phyloP scores from a whole-genome alignment of 768 basidiomycete species.

The Boletus rufocinnamomeus region DNA sequence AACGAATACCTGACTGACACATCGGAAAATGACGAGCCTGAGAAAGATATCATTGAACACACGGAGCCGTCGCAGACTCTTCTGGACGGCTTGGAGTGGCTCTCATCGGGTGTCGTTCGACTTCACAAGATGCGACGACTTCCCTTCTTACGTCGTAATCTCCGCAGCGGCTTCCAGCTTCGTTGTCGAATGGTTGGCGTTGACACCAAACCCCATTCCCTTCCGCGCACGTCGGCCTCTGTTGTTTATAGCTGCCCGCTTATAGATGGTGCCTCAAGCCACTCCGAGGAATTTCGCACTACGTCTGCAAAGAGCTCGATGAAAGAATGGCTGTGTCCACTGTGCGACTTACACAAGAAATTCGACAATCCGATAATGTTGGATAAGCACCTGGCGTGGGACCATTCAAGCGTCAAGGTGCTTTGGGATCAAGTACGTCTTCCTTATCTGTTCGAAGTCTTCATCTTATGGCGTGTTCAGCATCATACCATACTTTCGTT shows the following conservation, averaged over 20 bases:
- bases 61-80: constrained; percentile 37
- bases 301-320: constrained; percentile 28
- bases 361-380: constrained; percentile 49
- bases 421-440: constrained; percentile 40
- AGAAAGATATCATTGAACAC: constrained; percentile 8
- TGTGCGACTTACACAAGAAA: constrained; percentile 49
- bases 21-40: constrained; percentile 14
- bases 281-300: constrained; percentile 11
- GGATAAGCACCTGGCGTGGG: constrained; percentile 48
- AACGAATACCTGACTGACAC: not conserved
- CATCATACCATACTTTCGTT: constrained; percentile 18
- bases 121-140: constrained; percentile 44
- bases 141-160: constrained; percentile 58
- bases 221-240: constrained; percentile 22
- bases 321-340: constrained; percentile 49
- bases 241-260: constrained; percentile 26
- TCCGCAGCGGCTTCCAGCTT: constrained; percentile 49
- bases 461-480: constrained; percentile 13
- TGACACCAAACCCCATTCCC: constrained; percentile 29
- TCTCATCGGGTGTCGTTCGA: constrained; percentile 35
- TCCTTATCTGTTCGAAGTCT: not conserved
- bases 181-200: constrained; percentile 44
- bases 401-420: constrained; percentile 45
- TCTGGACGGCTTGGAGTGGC: constrained; percentile 36
- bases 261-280: constrained; percentile 7